Conservation (phyloP, 768 basidiomycete genomes). For the Hericium rajendrae region DNA sequence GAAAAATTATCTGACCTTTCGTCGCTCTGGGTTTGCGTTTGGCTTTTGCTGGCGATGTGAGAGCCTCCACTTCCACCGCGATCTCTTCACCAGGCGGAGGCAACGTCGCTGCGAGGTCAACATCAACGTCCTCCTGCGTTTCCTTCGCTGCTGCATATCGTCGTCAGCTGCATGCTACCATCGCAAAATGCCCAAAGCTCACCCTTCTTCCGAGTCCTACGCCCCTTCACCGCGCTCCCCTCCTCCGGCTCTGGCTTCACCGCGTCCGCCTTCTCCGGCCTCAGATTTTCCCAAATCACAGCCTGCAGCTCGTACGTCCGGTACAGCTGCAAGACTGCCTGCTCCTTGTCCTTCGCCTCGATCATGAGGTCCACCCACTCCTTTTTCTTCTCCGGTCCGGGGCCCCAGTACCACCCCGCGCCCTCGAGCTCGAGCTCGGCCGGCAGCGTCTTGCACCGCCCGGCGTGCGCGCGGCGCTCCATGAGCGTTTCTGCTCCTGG, state of each 20-base stretch:
- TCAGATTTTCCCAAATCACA: conserved; percentile 40
- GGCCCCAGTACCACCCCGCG: conserved; percentile 4
- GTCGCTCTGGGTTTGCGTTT: too few relatives aligned
- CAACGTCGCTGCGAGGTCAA: background rate
- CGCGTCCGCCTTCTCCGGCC: conserved; percentile 18
- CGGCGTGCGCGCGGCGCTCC: conserved; percentile 82
- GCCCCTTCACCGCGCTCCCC: background rate
- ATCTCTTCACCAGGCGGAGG: background rate
- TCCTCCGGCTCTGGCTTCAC: background rate
- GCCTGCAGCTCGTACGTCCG: conserved; percentile 64
- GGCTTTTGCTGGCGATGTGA: too few relatives aligned
- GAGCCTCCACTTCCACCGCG: background rate
- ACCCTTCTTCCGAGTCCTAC: background rate
- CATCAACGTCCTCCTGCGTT: background rate
- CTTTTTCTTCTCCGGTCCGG: background rate
- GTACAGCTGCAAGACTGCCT: conserved; percentile 82
- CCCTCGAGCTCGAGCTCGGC: conserved; percentile 48
- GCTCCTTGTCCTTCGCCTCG: conserved; percentile 90
- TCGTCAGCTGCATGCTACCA: background rate
- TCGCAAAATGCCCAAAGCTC: background rate
- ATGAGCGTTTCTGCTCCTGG: conserved; percentile 74
- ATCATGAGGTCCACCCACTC: conserved; percentile 69
- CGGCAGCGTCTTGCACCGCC: conserved; percentile 64
- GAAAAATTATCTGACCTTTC: too few relatives aligned
- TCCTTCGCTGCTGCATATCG: background rate